phyloP scores from a whole-genome alignment of 805 yeast species.

The Metschnikowia similis region DNA sequence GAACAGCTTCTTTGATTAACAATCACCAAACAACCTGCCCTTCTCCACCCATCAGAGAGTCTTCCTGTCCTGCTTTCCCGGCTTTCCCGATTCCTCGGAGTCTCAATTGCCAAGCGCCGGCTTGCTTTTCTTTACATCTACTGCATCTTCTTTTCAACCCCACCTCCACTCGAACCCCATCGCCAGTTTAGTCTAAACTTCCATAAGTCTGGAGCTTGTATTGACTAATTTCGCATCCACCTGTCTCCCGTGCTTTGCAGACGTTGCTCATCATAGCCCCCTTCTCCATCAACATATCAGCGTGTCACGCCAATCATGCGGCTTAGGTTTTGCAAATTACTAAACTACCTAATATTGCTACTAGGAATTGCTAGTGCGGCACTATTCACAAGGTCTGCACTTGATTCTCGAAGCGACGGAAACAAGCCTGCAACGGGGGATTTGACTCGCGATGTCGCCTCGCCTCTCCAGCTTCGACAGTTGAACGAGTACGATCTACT shows the following conservation, averaged over 20 bases:
- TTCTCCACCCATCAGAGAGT: not conserved
- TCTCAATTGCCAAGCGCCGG: not conserved
- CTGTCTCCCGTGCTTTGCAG: not conserved
- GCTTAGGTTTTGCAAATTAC: not conserved
- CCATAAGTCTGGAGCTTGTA: not conserved
- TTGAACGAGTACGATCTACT: constrained; percentile 48
- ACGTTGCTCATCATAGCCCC: not conserved
- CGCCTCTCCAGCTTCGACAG: constrained; percentile 36
- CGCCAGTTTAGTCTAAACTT: not conserved
- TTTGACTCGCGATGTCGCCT: constrained; percentile 14
- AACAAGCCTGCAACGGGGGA: not conserved
- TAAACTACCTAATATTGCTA: not conserved
- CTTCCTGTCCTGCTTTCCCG: not conserved
- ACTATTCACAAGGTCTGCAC: not conserved
- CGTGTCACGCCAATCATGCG: not conserved
- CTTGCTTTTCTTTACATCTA: not conserved
- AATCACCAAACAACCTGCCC: not conserved
- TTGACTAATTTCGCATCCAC: not conserved
- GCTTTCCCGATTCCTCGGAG: not conserved
- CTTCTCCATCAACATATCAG: not conserved
- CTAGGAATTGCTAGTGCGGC: not conserved
- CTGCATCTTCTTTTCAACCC: not conserved
- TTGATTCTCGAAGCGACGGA: not conserved
- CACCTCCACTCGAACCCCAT: not conserved
- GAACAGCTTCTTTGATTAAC: not conserved